Percentiles rank a stretch among this genome's conserved stretches.
Evolutionary conservation across 1,139 yeast genomes (phyloP).

Genomic region (Suhomyces bolitotheri): DNA sequence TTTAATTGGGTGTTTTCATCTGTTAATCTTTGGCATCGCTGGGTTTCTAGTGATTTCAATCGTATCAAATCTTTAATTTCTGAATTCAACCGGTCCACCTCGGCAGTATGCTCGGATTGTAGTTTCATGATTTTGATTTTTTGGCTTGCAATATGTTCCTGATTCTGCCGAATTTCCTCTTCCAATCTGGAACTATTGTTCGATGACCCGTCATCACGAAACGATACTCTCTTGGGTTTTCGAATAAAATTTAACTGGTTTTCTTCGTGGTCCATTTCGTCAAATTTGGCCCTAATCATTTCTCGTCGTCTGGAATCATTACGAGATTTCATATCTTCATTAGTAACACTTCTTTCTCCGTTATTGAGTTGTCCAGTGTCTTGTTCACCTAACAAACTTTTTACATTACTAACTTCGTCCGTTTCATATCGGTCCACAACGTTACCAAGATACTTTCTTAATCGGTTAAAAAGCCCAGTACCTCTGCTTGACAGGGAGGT

Average conservation of each 20-base stretch:
- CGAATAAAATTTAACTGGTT: too few species aligned
- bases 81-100: background rate
- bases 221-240: background rate
- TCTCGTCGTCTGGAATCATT: background rate
- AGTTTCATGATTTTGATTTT: background rate
- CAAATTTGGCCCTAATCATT: background rate
- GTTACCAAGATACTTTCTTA: conserved; percentile 13
- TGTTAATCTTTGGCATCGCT: background rate
- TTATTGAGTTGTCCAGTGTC: background rate
- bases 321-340: background rate
- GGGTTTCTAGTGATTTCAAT: background rate
- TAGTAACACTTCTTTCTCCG: background rate
- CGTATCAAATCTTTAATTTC: background rate
- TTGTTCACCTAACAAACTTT: conserved; percentile 4
- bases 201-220: too few species aligned
- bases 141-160: background rate
- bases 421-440: conserved; percentile 13
- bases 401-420: conserved; percentile 11
- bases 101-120: background rate
- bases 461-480: conserved; percentile 12
- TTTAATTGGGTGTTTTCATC: background rate
- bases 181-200: too few species aligned
- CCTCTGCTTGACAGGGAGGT: background rate
- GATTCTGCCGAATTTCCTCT: too few species aligned
- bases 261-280: background rate